Percentiles rank a stretch among this genome's conserved stretches.
Conservation (phyloP, 2,329 filamentous ascomycete genomes). For the Falciphora oryzae region DNA sequence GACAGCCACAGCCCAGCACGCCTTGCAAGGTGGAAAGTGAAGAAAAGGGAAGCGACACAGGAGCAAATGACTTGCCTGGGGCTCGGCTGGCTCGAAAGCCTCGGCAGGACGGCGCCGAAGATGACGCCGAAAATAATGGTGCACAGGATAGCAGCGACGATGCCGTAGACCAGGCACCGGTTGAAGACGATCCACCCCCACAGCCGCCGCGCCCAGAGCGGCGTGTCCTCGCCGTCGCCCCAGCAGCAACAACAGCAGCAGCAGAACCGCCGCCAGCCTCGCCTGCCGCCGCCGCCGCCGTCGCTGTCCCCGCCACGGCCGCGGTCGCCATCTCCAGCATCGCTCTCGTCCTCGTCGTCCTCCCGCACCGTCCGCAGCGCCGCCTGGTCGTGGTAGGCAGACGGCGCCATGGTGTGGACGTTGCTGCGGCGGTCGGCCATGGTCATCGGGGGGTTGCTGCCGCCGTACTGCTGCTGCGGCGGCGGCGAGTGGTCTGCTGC, state of each 20-base stretch:
- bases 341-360: slow-evolving; percentile 1
- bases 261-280: not conserved
- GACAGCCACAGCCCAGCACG: not conserved
- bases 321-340: not conserved
- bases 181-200: slow-evolving; percentile 7
- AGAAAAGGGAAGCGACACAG: not conserved
- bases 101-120: slow-evolving; percentile 6
- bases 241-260: slow-evolving; percentile 1
- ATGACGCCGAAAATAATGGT: slow-evolving; percentile 7
- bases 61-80: not conserved
- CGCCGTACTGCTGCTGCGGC: not conserved
- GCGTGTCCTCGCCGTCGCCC: not conserved
- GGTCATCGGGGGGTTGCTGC: not conserved
- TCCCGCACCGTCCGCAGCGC: slow-evolving; percentile 4
- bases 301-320: not conserved
- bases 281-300: not conserved
- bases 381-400: slow-evolving; percentile 1
- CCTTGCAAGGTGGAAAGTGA: not conserved
- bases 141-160: slow-evolving; percentile 4
- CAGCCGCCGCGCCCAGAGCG: not conserved
- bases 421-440: not conserved
- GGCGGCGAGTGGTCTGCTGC: too few relatives aligned
- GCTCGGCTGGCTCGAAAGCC: not conserved
- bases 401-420: not conserved
- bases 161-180: slow-evolving; percentile 6